phyloP scores from a whole-genome alignment of 139 green algal species.

The Gonium pectorale region DNA sequence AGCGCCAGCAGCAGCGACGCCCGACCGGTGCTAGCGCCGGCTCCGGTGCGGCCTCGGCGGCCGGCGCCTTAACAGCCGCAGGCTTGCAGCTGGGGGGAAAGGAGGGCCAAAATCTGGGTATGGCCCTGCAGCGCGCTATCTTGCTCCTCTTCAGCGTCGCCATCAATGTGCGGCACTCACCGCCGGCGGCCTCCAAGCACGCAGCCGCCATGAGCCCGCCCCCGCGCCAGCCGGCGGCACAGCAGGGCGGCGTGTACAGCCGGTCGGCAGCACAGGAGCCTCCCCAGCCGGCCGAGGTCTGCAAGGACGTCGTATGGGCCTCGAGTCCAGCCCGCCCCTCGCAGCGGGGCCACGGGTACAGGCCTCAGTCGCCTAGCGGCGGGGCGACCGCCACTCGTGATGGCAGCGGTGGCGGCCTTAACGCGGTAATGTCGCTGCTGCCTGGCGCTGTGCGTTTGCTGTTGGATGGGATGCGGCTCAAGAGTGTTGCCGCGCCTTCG shows the following conservation, averaged over 20 bases:
- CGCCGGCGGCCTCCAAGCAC: too few relatives aligned
- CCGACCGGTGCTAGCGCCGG: too few relatives aligned
- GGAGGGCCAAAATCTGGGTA: background rate
- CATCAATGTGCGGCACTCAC: background rate
- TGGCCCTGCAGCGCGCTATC: background rate
- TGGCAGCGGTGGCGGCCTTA: background rate
- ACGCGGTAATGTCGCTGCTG: background rate
- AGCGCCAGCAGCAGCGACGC: too few relatives aligned
- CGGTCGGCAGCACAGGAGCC: too few relatives aligned
- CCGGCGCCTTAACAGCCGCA: too few relatives aligned
- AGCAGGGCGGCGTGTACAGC: background rate
- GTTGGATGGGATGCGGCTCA: background rate
- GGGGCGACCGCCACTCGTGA: background rate
- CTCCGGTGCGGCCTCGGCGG: too few relatives aligned
- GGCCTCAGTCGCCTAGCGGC: too few relatives aligned
- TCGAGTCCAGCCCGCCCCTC: background rate
- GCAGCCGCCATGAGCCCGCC: background rate
- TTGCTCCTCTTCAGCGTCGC: slow-evolving; percentile 17
- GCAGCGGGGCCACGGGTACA: too few relatives aligned
- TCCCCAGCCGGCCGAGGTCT: background rate
- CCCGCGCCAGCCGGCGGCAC: background rate
- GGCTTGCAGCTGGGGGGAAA: too few relatives aligned
- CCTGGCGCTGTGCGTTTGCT: background rate
- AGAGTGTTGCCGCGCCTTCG: too few relatives aligned
- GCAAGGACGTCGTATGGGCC: background rate